Base-by-base conservation (phyloP, 139 green algal genomes). In the Desmodesmus armatus region DNA sequence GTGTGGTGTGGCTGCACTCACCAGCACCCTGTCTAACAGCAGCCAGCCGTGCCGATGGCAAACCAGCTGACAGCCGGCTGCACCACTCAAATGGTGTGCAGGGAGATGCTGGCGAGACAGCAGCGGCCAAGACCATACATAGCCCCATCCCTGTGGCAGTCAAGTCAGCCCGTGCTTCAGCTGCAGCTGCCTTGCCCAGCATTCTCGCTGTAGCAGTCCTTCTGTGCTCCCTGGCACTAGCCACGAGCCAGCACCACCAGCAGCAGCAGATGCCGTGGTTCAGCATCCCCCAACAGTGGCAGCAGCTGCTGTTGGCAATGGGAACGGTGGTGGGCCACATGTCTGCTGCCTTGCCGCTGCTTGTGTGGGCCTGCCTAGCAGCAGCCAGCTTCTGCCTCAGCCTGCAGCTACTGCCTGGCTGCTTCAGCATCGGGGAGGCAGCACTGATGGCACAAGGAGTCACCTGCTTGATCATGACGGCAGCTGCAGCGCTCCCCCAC, bases 391-490 rank as follows among this genome's bases (percentile, higher is more conserved):
- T 70, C 29, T 82, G 74, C 49, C 49, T 69, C 5, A 27, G 69
- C 27, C 74, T 84, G 78, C 78, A 33, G 40, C 23, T 75, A 37
- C 60, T 84, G 29, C 58, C 25, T 62, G 33, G 27, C 71, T 93
- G 83, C 91, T 90, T 31, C 65, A 94, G 89, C 35, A 75, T 92
- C 44, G 90, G 90, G 19, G 90, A 94, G 76, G 89, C 70, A 2
- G 80, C 62, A 43, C 78, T 92, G 69, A 76, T 90, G 53, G 73
- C 82, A 21, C 90, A 92, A 71, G 88, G 81, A 21, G 43, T 87
- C 7, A 37, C 72, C 47, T 37, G 75, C 3, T 67, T 90, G 49
- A 3, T 60, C 21, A 78, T 47, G 25, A 77, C 80, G 11, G 55
- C 43, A 27, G 75, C 72, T 4, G 41, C 44, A 0, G 85, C 82